Evolutionary conservation across 2,329 filamentous ascomycete genomes (phyloP), one percentile per base, ranked within the genome.

Genomic region (Zymoseptoria brevis): DNA sequence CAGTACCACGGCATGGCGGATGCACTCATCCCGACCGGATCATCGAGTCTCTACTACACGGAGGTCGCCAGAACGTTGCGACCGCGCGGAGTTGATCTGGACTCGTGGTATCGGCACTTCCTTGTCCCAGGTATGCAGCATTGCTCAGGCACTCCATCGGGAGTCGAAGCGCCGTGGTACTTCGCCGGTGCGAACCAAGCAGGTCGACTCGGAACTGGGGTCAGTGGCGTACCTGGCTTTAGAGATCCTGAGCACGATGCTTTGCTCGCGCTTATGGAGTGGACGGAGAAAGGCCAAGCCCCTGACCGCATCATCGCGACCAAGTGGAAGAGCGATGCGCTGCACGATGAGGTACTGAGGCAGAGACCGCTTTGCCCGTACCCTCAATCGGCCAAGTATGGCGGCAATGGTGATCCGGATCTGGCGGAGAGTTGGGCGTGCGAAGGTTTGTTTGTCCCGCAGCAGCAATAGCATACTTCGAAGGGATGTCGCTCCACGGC

Each of bases 1-100:
- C 72, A 66, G 19, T 64, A 75, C 60, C 76, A 81, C 49, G 75
- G 79, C 11, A 75, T 81, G 49, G 64, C 68, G 6, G 76, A 78
- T 61, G 73, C 64, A 0, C 66, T 75, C 7, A 85, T 84, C 57
- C 76, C 80, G 13, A 78, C 78, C 0, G 76, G 77, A 0, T 76
- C 79, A 19, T 79, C 77, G 1, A 75, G 79, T 8, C 80, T 80
- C 67, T 85, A 76, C 66, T 80, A 81, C 69, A 72, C 76, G 19
- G 74, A 77, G 16, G 75, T 82, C 1, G 53, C 67, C n/a, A 68
- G 68, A 6, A 70, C 70, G 0, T 59, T 78, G 22, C 59, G 69
- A n/a, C 71, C 73, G 0, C 60, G 65, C 11, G 74, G 72, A 19
- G 65, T 75, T 29, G 62, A 74, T 2, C 60, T 77, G 1, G 71